phyloP scores from a whole-genome alignment of 2,329 filamentous ascomycete species.

The Cercospora zeae-maydis region DNA sequence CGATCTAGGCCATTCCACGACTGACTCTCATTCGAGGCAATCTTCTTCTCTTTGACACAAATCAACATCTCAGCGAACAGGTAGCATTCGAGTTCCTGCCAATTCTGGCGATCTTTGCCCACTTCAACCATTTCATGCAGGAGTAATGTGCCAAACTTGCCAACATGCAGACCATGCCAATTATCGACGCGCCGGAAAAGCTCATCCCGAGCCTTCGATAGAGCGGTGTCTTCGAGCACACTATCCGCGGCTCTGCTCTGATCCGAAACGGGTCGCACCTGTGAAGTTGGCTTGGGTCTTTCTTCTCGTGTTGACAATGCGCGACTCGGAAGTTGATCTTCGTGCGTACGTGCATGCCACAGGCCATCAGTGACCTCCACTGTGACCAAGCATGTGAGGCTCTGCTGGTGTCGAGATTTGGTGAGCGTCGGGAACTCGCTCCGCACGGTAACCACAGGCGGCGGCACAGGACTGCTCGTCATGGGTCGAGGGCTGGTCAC shows the following conservation, averaged over 20 bases:
- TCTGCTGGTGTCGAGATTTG: slow-evolving; percentile 89
- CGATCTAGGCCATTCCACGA: slow-evolving; percentile 62
- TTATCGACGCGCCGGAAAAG: slow-evolving; percentile 88
- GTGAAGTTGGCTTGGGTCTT: slow-evolving; percentile 53
- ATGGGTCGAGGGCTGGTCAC: slow-evolving; percentile 67
- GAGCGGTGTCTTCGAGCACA: slow-evolving; percentile 63
- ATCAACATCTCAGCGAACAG: slow-evolving; percentile 99
- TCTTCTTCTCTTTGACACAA: slow-evolving; percentile 96
- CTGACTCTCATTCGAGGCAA: slow-evolving; percentile 48
- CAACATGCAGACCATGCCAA: slow-evolving; percentile 95
- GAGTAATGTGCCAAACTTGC: slow-evolving; percentile 85
- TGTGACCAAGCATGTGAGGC: slow-evolving; percentile 87
- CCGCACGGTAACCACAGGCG: slow-evolving; percentile 87
- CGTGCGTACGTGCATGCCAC: slow-evolving; percentile 82
- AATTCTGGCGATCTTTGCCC: slow-evolving; percentile 91
- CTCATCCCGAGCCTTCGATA: slow-evolving; percentile 83
- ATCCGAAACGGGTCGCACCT: slow-evolving; percentile 41
- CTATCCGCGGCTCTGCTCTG: slow-evolving; percentile 39
- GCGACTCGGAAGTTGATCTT: slow-evolving; percentile 57
- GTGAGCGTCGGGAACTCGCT: slow-evolving; percentile 96
- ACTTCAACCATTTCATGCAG: slow-evolving; percentile 87
- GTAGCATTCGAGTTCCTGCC: slow-evolving; percentile 97
- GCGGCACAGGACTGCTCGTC: slow-evolving; percentile 79
- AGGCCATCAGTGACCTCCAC: slow-evolving; percentile 91
- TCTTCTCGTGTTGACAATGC: slow-evolving; percentile 48